Percentiles rank a stretch among this genome's conserved stretches.
Evolutionary conservation across 306 rosid genomes (phyloP).

Genomic region (Prunus mongolica): DNA sequence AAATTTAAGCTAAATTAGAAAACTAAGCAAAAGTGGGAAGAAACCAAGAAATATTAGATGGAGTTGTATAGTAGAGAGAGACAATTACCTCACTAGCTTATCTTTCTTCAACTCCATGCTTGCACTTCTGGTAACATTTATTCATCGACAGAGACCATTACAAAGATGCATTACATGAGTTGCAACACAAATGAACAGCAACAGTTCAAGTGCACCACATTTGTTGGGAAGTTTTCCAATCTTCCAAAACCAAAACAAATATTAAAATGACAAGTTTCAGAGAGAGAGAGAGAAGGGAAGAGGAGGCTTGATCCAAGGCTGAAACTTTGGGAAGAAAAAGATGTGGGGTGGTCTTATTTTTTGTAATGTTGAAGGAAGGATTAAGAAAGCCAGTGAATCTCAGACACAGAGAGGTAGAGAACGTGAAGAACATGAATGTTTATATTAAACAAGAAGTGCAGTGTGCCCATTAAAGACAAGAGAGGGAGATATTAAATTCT

Average conservation of each 20-base stretch:
- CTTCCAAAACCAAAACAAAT: not conserved
- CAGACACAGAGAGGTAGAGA: constrained; percentile 1
- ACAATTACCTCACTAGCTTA: constrained; percentile 55
- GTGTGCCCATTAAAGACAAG: not conserved
- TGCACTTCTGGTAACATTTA: not conserved
- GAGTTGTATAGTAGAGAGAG: not conserved
- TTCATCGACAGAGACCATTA: not conserved
- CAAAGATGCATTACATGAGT: not conserved
- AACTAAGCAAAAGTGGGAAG: not conserved
- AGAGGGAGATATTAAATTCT: not conserved
- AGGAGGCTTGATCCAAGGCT: constrained; percentile 10
- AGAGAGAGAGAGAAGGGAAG: not conserved
- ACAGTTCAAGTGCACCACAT: not conserved
- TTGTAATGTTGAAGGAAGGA: not conserved
- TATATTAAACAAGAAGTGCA: not conserved
- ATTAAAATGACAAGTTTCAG: not conserved
- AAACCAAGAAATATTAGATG: not conserved
- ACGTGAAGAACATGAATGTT: constrained; percentile 22
- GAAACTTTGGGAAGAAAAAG: constrained; percentile 1
- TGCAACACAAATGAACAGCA: not conserved
- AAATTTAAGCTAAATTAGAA: not conserved
- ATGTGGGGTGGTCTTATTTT: constrained; percentile 27
- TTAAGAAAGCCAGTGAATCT: not conserved
- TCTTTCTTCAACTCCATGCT: constrained; percentile 59
- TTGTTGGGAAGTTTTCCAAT: not conserved